Conservation (phyloP, 2,329 filamentous ascomycete species). For the Hortaea sp. region DNA sequence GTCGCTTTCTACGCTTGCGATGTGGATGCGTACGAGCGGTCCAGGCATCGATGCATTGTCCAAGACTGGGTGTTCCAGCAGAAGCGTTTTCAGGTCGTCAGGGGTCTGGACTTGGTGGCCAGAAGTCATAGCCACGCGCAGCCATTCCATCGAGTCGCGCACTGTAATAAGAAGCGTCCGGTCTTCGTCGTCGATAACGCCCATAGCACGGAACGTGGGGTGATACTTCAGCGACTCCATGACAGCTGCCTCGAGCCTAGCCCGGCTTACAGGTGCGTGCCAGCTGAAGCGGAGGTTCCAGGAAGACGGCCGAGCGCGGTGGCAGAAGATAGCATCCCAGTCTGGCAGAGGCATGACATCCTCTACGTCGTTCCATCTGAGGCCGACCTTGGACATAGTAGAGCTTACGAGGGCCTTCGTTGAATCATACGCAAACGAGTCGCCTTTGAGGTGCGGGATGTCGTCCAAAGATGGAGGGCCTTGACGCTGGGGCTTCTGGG, state of each 20-base stretch:
- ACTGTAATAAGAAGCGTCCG: conserved; percentile 21
- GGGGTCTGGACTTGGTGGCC: conserved; percentile 20
- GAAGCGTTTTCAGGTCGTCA: conserved; percentile 18
- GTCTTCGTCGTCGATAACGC: conserved; percentile 15
- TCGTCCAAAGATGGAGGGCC: conserved; percentile 21
- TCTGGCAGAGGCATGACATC: conserved; percentile 25
- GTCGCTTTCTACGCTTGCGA: conserved; percentile 18
- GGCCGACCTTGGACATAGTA: conserved; percentile 14
- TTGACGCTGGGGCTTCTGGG: conserved; percentile 12
- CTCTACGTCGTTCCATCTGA: conserved; percentile 25
- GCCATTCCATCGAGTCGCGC: conserved; percentile 17
- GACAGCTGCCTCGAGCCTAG: conserved; percentile 16
- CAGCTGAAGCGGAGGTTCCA: conserved; percentile 25
- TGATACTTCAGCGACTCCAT: conserved; percentile 20
- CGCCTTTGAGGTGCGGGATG: conserved; percentile 19
- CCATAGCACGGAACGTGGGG: conserved; percentile 21
- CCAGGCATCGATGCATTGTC: conserved; percentile 21
- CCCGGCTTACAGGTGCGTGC: conserved; percentile 13
- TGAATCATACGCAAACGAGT: conserved; percentile 14
- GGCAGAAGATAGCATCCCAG: conserved; percentile 24
- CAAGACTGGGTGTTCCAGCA: conserved; percentile 18
- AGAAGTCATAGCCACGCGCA: conserved; percentile 18
- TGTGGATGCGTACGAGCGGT: conserved; percentile 20
- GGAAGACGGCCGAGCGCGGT: conserved; percentile 19
- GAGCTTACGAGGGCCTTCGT: conserved; percentile 15